These are phyloP conservation scores for Vicia villosa DNA, from an alignment of 306 rosid genomes.

Conservation along the genomic window DNA sequence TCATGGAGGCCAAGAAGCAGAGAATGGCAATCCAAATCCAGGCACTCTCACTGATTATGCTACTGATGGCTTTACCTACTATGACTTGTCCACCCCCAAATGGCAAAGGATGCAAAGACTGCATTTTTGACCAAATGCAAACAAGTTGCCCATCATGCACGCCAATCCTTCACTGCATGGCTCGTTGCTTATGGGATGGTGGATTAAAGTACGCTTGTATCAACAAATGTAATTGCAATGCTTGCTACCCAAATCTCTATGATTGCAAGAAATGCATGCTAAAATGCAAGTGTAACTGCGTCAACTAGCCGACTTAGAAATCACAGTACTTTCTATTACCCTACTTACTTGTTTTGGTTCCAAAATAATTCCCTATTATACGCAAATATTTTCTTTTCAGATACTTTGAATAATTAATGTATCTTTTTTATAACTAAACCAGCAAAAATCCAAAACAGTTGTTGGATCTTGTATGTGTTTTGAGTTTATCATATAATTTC, in stretches of 20 bases:
- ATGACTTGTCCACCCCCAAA: constrained; percentile 45
- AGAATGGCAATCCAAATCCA: constrained; percentile 15
- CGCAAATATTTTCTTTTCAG: too few relatives aligned
- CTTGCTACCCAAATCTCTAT: constrained; percentile 52
- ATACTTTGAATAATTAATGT: too few relatives aligned
- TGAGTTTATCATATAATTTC: background rate
- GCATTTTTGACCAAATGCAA: constrained; percentile 64
- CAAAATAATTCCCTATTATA: background rate
- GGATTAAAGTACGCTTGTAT: constrained; percentile 49
- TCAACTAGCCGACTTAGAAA: constrained; percentile 5
- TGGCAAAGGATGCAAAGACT: constrained; percentile 53
- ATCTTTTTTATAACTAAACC: too few relatives aligned
- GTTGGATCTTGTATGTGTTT: constrained; percentile 30
- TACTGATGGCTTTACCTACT: constrained; percentile 38
- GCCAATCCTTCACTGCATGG: constrained; percentile 78
- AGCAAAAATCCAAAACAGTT: constrained; percentile 19
- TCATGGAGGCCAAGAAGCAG: constrained; percentile 36
- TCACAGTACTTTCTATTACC: background rate
- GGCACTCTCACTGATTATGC: constrained; percentile 35
- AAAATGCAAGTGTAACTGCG: constrained; percentile 79
- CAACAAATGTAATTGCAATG: constrained; percentile 53
- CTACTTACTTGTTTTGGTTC: background rate
- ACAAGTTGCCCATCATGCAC: constrained; percentile 59
- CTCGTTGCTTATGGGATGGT: constrained; percentile 80
- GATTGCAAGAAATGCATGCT: constrained; percentile 83